Conservation (phyloP, 169 alveolate species). For the Cystoisospora suis region DNA sequence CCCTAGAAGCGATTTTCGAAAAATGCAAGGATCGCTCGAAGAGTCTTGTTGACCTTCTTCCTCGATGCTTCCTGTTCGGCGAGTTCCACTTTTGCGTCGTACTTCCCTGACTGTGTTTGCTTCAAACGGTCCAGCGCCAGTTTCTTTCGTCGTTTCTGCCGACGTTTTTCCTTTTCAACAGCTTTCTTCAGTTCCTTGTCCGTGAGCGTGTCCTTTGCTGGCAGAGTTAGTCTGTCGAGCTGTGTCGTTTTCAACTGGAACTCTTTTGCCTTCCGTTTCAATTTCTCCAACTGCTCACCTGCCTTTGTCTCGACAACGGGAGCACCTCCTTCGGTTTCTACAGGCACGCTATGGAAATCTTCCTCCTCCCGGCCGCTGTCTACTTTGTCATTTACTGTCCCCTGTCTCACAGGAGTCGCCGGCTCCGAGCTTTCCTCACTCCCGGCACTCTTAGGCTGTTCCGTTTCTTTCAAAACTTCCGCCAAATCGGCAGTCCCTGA, state of each 20-base stretch:
- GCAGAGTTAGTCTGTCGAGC: background rate
- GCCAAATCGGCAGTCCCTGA: background rate
- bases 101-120: background rate
- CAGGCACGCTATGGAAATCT: too few species aligned
- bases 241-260: background rate
- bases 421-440: too few species aligned
- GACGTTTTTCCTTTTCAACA: background rate
- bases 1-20: background rate
- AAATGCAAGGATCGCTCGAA: background rate
- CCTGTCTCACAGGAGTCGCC: too few species aligned
- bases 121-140: background rate
- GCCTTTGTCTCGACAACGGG: background rate
- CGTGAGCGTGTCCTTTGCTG: background rate
- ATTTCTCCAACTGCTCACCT: background rate
- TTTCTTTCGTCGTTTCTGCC: slow-evolving; percentile 25
- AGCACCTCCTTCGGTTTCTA: background rate
- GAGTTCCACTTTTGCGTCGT: background rate
- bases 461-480: too few species aligned
- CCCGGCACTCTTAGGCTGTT: too few species aligned
- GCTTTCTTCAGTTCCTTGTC: background rate
- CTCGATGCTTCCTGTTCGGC: background rate
- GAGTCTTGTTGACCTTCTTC: background rate
- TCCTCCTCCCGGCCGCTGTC: too few species aligned
- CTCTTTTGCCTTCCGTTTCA: background rate
- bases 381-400: too few species aligned